Evolutionary conservation across 768 basidiomycete genomes (phyloP), one percentile per base, ranked within the genome.

Genomic region (Boletus coccyginus): DNA sequence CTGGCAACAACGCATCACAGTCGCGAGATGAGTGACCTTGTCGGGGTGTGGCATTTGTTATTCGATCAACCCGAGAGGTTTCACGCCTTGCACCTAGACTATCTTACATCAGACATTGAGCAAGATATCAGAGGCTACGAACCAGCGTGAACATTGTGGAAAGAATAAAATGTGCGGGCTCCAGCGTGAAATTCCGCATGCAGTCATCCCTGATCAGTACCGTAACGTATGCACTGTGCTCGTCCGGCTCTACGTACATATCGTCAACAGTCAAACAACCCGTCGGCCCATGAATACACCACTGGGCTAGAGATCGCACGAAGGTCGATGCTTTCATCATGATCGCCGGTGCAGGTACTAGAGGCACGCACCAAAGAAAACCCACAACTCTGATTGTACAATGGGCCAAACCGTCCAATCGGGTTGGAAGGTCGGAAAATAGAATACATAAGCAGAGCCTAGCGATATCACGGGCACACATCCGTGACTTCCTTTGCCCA

Each of bases 141-240:
- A 27, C 27, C 27, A 27, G 27, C 3, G 27, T 3, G 27, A 27
- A 27, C 27, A 27, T 11, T 21, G 21, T 21, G 1, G 21, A 21
- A 21, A 21, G 21, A 21, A 21, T 21, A 2, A 21, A 21, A 21
- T 21, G 21, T 21, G 21, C 21, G 21, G 80, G 46, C 76, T 98
- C 19, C 83, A 87, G 61, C 79, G 83, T 47, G 82, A 87, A 68
- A 95, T 94, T 31, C 92, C 92, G 0, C 68, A 88, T 54, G 93
- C 83, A 4, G 81, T 99, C 66, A 97, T 98, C 62, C 80, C 98
- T 11, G 92, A 98, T 70, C 97, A 99, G 70, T 99, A 91, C 68
- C 74, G 81, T 53, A 91, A 91, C 60, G 88, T 89, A 56, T 33
- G 85, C 74, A 16, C 38, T 11, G 13, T 40, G 40, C 19, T 45